These are phyloP conservation scores for Phytopythium ostracodes DNA, from an alignment of 352 stramenopile genomes.

Conservation along the genomic window DNA sequence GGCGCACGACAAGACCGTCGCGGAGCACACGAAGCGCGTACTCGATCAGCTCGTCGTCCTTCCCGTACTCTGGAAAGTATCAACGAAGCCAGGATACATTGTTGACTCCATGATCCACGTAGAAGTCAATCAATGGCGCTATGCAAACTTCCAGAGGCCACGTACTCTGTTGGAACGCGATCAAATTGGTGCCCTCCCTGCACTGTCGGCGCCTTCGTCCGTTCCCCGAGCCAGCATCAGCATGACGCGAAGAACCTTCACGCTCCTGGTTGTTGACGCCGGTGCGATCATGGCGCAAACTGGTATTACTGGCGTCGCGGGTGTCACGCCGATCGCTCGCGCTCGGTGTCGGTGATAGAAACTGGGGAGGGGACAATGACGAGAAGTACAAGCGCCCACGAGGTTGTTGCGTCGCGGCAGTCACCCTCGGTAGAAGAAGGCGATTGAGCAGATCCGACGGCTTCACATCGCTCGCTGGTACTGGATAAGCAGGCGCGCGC, in stretches of 20 bases:
- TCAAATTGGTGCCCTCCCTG: neutral
- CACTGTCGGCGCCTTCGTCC: neutral
- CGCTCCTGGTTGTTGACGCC: neutral
- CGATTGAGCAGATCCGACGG: neutral
- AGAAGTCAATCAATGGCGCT: neutral
- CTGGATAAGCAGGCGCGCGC: neutral
- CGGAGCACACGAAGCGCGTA: constrained; percentile 44
- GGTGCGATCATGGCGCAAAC: neutral
- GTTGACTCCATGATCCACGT: neutral
- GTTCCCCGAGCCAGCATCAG: neutral
- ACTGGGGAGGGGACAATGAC: neutral
- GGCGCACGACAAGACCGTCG: constrained; percentile 18
- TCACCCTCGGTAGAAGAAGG: neutral
- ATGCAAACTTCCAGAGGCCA: too few species aligned
- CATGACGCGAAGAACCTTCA: neutral
- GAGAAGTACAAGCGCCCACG: neutral
- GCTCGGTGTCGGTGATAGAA: neutral
- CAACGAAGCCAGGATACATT: neutral
- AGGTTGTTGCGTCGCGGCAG: neutral
- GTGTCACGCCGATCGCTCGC: neutral
- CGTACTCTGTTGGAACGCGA: constrained; percentile 1
- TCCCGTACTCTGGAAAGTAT: constrained; percentile 31
- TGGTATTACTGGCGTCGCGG: neutral
- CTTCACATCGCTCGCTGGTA: neutral
- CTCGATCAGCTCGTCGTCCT: constrained; percentile 33